Evolutionary conservation across 768 basidiomycete species (phyloP).

Genomic region (Clathrus columnatus): DNA sequence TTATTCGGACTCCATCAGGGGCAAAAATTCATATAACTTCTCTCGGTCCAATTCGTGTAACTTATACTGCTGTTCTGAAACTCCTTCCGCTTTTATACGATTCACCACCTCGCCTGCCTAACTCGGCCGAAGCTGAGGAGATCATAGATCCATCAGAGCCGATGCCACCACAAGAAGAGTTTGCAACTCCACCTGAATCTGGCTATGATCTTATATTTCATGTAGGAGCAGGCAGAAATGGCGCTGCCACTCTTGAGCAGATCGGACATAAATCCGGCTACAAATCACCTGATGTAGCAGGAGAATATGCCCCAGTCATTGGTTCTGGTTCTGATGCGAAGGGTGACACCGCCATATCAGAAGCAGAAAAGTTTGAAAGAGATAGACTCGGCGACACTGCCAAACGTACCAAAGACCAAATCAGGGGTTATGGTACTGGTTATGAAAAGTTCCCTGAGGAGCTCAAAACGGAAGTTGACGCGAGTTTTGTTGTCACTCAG

Average conservation of each 20-base stretch:
- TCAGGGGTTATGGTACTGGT: slow-evolving; percentile 30
- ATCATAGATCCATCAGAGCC: slow-evolving; percentile 14
- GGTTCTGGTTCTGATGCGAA: neutral
- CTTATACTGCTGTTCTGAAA: slow-evolving; percentile 47
- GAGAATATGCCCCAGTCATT: slow-evolving; percentile 41
- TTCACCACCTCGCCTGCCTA: slow-evolving; percentile 43
- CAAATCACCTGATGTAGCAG: slow-evolving; percentile 56
- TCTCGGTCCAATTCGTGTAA: slow-evolving; percentile 44
- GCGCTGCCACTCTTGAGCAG: slow-evolving; percentile 54
- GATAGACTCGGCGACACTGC: neutral
- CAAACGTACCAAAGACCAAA: neutral
- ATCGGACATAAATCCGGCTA: slow-evolving; percentile 62
- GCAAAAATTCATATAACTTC: slow-evolving; percentile 49
- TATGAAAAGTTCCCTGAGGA: slow-evolving; percentile 51
- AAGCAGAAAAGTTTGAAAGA: neutral
- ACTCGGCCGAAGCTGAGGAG: slow-evolving; percentile 29
- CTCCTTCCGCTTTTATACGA: slow-evolving; percentile 50
- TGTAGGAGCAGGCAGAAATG: slow-evolving; percentile 58
- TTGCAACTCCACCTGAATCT: slow-evolving; percentile 22
- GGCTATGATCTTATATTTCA: slow-evolving; percentile 68
- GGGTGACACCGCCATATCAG: neutral
- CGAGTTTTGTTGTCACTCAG: slow-evolving; percentile 46
- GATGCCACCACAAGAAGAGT: slow-evolving; percentile 25
- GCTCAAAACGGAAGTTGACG: slow-evolving; percentile 51
- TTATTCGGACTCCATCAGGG: slow-evolving; percentile 34